Evolutionary conservation across 352 stramenopile species (phyloP).

Genomic region (Aphanomyces astaci): DNA sequence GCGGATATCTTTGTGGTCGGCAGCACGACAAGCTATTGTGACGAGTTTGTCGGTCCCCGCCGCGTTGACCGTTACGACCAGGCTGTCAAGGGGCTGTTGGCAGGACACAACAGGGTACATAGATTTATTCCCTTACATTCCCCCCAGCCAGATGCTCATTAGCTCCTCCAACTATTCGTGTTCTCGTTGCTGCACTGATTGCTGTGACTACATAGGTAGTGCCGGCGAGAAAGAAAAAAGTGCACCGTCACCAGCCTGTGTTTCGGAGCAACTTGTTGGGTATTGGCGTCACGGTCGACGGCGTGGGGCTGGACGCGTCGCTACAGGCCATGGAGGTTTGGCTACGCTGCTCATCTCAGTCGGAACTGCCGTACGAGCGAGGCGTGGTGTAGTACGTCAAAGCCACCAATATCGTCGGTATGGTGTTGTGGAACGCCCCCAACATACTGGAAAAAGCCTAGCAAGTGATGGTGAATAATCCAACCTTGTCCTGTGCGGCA

Average conservation of each 20-base stretch:
- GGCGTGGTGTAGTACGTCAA: slow-evolving; percentile 88
- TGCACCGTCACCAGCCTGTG: slow-evolving; percentile 85
- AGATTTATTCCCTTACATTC: no score
- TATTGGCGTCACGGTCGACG: slow-evolving; percentile 70
- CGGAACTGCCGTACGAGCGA: slow-evolving; percentile 46
- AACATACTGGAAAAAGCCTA: slow-evolving; percentile 81
- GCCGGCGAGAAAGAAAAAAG: slow-evolving; percentile 50
- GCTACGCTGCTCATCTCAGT: slow-evolving; percentile 33
- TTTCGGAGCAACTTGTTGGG: slow-evolving; percentile 74
- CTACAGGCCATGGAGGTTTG: slow-evolving; percentile 74
- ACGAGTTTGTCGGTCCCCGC: slow-evolving; percentile 74
- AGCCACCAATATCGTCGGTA: slow-evolving; percentile 84
- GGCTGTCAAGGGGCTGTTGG: slow-evolving; percentile 85
- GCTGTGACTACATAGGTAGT: not conserved
- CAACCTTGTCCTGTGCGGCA: slow-evolving; percentile 62
- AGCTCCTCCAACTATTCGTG: not conserved
- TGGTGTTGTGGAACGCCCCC: slow-evolving; percentile 84
- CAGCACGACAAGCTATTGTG: slow-evolving; percentile 85
- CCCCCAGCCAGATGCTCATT: no score
- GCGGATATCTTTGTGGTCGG: slow-evolving; percentile 86
- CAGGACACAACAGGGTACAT: slow-evolving; percentile 83
- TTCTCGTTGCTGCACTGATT: no score
- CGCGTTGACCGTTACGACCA: slow-evolving; percentile 90
- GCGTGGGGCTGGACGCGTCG: slow-evolving; percentile 74
- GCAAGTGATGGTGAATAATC: slow-evolving; percentile 67